Evolutionary conservation across 2,329 filamentous ascomycete species (phyloP).

Genomic region (Neocucurbitaria cava): DNA sequence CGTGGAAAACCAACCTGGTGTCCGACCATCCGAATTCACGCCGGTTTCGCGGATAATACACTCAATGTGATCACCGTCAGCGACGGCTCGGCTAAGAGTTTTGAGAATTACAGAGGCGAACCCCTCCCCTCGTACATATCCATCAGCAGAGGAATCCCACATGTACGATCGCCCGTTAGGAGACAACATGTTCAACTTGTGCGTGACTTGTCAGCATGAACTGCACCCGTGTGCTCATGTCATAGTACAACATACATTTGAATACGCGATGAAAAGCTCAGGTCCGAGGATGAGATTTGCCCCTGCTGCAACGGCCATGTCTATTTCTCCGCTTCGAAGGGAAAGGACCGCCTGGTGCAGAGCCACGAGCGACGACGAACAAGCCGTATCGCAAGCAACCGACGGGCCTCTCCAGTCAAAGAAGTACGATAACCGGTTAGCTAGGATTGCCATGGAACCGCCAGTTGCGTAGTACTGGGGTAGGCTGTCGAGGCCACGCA

Average conservation of each 20-base stretch:
- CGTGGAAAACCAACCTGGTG: too few relatives aligned
- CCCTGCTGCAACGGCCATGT: background rate
- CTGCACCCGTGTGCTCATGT: background rate
- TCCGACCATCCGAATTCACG: slow-evolving; percentile 59
- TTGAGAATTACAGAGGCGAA: slow-evolving; percentile 59
- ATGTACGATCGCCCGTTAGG: slow-evolving; percentile 27
- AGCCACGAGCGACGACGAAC: background rate
- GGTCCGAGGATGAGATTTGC: background rate
- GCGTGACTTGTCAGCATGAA: slow-evolving; percentile 24
- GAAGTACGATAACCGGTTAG: background rate
- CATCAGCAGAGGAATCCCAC: slow-evolving; percentile 55
- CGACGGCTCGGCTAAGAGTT: slow-evolving; percentile 60
- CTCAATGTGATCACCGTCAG: slow-evolving; percentile 60
- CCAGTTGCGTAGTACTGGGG: background rate
- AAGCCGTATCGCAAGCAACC: background rate
- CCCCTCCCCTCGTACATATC: slow-evolving; percentile 64
- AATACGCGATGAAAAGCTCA: background rate
- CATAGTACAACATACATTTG: background rate
- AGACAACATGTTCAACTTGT: slow-evolving; percentile 35
- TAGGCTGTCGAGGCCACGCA: slow-evolving; percentile 12
- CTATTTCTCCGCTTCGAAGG: background rate
- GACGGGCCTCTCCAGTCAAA: background rate
- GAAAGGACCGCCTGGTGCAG: background rate
- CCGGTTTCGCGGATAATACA: slow-evolving; percentile 51
- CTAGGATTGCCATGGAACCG: background rate